Conservation (phyloP, 805 yeast genomes). For the Diddensiella transvaalensis region DNA sequence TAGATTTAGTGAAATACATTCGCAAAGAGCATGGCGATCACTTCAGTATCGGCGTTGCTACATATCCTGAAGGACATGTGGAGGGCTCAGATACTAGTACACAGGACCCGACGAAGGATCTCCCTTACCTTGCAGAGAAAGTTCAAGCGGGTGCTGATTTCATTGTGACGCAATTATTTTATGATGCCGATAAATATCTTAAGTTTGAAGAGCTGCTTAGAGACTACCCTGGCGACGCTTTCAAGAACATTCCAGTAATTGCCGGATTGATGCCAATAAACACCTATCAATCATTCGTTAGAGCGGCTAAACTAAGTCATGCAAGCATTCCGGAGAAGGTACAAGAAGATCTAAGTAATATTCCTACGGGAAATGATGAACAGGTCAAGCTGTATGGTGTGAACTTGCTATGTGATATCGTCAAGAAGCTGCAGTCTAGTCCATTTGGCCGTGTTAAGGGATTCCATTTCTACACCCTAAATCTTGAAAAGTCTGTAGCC, state of each 20-base stretch:
- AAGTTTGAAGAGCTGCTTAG: constrained; percentile 49
- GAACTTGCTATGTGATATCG: constrained; percentile 60
- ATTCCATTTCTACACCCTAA: constrained; percentile 88
- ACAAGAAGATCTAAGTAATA: constrained; percentile 51
- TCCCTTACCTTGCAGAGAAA: constrained; percentile 79
- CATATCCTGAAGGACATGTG: constrained; percentile 96
- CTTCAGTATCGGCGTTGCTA: constrained; percentile 95
- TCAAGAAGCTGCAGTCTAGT: constrained; percentile 41
- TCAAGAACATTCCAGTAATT: constrained; percentile 52
- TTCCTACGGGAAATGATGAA: constrained; percentile 67
- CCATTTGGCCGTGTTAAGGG: constrained; percentile 66
- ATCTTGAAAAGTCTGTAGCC: constrained; percentile 89
- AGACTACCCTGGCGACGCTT: constrained; percentile 34
- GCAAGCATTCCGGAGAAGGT: constrained; percentile 70
- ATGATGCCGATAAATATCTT: constrained; percentile 75
- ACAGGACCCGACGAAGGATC: constrained; percentile 65
- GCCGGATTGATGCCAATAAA: constrained; percentile 94
- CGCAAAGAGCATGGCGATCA: constrained; percentile 66
- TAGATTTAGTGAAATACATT: constrained; percentile 82
- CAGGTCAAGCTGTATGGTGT: constrained; percentile 80
- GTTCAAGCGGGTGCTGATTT: constrained; percentile 94
- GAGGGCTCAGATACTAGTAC: constrained; percentile 75
- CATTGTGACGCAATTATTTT: constrained; percentile 86
- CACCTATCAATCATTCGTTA: constrained; percentile 72
- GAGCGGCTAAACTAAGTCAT: constrained; percentile 87